Conservation (phyloP, 2,329 filamentous ascomycete species). For the Niveomyces coronatus region DNA sequence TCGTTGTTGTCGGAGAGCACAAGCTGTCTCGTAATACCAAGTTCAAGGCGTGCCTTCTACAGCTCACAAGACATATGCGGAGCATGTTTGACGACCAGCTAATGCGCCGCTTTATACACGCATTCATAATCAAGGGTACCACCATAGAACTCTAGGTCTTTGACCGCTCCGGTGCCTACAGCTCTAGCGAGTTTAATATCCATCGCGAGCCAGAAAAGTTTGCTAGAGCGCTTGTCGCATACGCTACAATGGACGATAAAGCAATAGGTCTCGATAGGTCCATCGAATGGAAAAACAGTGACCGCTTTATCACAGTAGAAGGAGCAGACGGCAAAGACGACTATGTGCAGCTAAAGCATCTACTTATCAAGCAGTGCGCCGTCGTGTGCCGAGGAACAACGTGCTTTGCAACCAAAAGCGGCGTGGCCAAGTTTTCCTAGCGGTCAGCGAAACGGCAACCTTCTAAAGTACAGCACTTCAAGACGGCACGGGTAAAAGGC, state of each 20-base stretch:
- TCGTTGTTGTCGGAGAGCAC: constrained; percentile 15
- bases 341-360: constrained; percentile 8
- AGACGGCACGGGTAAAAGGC: background rate
- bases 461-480: constrained; percentile 3
- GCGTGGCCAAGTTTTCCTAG: constrained; percentile 10
- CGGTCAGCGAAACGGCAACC: constrained; percentile 1
- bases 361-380: constrained; percentile 8
- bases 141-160: constrained; percentile 10
- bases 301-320: constrained; percentile 4
- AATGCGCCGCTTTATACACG: constrained; percentile 13
- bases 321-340: background rate
- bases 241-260: constrained; percentile 13
- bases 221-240: constrained; percentile 14
- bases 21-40: constrained; percentile 7
- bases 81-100: constrained; percentile 13
- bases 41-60: constrained; percentile 14
- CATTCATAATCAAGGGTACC: constrained; percentile 6
- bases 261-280: constrained; percentile 11
- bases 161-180: constrained; percentile 11
- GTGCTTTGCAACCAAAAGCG: constrained; percentile 9
- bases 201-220: constrained; percentile 11
- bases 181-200: constrained; percentile 12
- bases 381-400: constrained; percentile 14
- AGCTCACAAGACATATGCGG: constrained; percentile 13
- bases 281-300: constrained; percentile 2